Evolutionary conservation across 495 filamentous ascomycete genomes (phyloP).

Genomic region (Cetradonia linearis): DNA sequence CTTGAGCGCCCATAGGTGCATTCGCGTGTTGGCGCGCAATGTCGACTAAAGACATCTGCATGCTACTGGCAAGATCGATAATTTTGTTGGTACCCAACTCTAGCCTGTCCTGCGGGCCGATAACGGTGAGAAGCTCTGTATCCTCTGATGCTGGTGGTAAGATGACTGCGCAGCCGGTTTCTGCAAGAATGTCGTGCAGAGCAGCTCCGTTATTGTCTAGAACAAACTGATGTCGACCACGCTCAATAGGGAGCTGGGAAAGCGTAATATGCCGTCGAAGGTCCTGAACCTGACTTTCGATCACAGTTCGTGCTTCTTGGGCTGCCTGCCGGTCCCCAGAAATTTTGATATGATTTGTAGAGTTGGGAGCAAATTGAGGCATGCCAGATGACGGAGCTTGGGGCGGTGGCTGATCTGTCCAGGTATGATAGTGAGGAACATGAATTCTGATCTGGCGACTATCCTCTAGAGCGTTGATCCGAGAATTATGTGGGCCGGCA

Average conservation of each 20-base stretch:
- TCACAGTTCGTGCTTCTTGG: slow-evolving; percentile 63
- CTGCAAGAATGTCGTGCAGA: slow-evolving; percentile 71
- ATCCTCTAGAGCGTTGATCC: slow-evolving; percentile 58
- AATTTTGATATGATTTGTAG: slow-evolving; percentile 64
- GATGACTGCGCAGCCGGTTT: slow-evolving; percentile 84
- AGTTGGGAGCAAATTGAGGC: slow-evolving; percentile 56
- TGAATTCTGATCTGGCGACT: slow-evolving; percentile 61
- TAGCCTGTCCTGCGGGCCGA: slow-evolving; percentile 65
- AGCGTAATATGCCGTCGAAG: slow-evolving; percentile 59
- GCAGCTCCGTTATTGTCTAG: slow-evolving; percentile 68
- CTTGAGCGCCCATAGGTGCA: slow-evolving; percentile 57
- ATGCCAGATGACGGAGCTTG: slow-evolving; percentile 52
- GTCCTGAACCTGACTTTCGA: slow-evolving; percentile 65
- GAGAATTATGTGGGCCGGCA: slow-evolving; percentile 64
- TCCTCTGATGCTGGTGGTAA: slow-evolving; percentile 61
- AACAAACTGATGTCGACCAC: slow-evolving; percentile 81
- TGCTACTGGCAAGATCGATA: slow-evolving; percentile 69
- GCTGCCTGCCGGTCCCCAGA: slow-evolving; percentile 79
- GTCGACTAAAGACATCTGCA: slow-evolving; percentile 64
- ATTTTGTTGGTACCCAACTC: slow-evolving; percentile 64
- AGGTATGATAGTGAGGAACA: slow-evolving; percentile 70
- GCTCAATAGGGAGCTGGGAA: slow-evolving; percentile 63
- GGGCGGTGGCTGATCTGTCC: slow-evolving; percentile 59
- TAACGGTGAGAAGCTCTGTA: slow-evolving; percentile 68
- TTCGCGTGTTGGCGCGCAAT: slow-evolving; percentile 64